Percentiles rank a stretch among this genome's conserved stretches.
phyloP scores from a whole-genome alignment of 2,329 filamentous ascomycete species.

The Penicillium brevicompactum region DNA sequence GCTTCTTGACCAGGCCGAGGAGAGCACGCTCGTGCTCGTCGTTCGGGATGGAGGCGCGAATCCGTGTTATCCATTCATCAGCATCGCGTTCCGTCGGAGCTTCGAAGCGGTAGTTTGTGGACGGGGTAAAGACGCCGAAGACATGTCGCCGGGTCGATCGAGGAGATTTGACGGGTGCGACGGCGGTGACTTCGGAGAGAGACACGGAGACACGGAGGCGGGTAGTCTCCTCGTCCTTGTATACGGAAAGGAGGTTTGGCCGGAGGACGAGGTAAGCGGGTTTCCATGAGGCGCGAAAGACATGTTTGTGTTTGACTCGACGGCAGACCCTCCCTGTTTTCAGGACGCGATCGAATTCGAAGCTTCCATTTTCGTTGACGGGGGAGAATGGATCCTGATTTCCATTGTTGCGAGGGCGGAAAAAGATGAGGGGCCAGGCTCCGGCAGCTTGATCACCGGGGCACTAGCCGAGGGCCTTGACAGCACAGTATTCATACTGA shows the following conservation, averaged over 20 bases:
- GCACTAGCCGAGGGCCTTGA: conserved; percentile 27
- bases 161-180: conserved; percentile 83
- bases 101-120: conserved; percentile 89
- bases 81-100: conserved; percentile 73
- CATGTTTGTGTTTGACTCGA: conserved; percentile 92
- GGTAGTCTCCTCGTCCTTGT: conserved; percentile 87
- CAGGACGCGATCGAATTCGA: conserved; percentile 91
- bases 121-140: conserved; percentile 89
- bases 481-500: conserved; percentile 29
- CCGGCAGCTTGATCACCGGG: conserved; percentile 31
- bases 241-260: conserved; percentile 86
- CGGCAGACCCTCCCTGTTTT: conserved; percentile 86
- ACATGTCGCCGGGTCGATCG: conserved; percentile 85
- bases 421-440: conserved; percentile 26
- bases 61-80: conserved; percentile 81
- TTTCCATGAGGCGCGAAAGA: conserved; percentile 80
- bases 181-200: conserved; percentile 86
- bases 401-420: conserved; percentile 38
- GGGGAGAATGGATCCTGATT: conserved; percentile 72
- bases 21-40: conserved; percentile 88
- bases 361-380: conserved; percentile 92
- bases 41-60: conserved; percentile 77
- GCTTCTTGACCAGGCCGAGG: conserved; percentile 47
- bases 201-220: conserved; percentile 86
- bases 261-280: conserved; percentile 84